These are phyloP conservation scores for Ceratocystis alfenasii DNA, from an alignment of 2,329 filamentous ascomycete species.

Conservation along the genomic window DNA sequence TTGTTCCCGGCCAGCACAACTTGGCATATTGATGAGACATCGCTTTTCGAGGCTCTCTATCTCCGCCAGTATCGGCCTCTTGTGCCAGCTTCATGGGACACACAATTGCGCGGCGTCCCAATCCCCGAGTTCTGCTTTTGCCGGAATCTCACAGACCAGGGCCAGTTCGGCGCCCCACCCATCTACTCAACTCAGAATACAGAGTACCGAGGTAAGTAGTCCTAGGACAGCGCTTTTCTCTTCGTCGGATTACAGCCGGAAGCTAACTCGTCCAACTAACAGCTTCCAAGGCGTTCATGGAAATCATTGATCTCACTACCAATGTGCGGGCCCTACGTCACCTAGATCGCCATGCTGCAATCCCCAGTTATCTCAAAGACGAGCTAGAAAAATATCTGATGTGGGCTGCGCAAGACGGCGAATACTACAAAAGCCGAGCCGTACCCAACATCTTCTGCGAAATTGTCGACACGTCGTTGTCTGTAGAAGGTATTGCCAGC, in stretches of 20 bases:
- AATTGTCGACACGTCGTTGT: conserved; percentile 28
- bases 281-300: conserved; percentile 33
- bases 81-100: conserved; percentile 32
- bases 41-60: conserved; percentile 34
- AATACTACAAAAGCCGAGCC: conserved; percentile 29
- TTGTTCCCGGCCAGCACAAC: conserved; percentile 34
- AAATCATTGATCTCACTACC: conserved; percentile 33
- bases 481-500: conserved; percentile 28
- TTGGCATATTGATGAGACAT: conserved; percentile 42
- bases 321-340: conserved; percentile 30
- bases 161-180: conserved; percentile 28
- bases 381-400: conserved; percentile 30
- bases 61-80: conserved; percentile 34
- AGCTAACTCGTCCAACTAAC: not conserved
- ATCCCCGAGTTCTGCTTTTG: conserved; percentile 32
- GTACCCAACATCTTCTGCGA: conserved; percentile 34
- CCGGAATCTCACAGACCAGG: conserved; percentile 22
- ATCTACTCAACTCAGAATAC: conserved; percentile 31
- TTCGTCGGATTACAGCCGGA: not conserved
- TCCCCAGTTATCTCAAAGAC: conserved; percentile 29
- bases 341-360: conserved; percentile 29
- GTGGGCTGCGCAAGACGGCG: conserved; percentile 35
- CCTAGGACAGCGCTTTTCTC: not conserved
- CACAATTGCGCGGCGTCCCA: conserved; percentile 27
- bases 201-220: conserved; percentile 31